A percentile compares a stretch with the other conserved stretches of the same genome.
phyloP scores from a whole-genome alignment of 2,329 filamentous ascomycete genomes.

The Venturia pyrina region DNA sequence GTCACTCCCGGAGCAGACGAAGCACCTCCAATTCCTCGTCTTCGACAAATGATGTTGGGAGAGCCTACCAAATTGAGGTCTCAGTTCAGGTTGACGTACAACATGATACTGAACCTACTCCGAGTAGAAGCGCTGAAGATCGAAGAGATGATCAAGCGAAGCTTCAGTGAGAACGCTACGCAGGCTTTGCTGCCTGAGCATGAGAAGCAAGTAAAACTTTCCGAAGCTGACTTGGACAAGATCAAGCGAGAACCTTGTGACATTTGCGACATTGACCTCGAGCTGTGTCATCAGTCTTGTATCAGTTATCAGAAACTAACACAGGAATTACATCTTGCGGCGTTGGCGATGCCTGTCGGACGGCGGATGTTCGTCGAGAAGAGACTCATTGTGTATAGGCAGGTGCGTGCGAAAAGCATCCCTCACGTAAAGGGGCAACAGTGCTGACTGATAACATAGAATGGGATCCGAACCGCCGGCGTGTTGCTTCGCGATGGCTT shows the following conservation, averaged over 20 bases:
- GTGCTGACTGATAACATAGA: slow-evolving; percentile 33
- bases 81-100: slow-evolving; percentile 95
- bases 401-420: slow-evolving; percentile 26
- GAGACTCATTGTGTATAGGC: slow-evolving; percentile 72
- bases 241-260: slow-evolving; percentile 77
- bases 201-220: slow-evolving; percentile 85
- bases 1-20: slow-evolving; percentile 73
- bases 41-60: slow-evolving; percentile 91
- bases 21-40: slow-evolving; percentile 70
- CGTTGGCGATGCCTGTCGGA: slow-evolving; percentile 73
- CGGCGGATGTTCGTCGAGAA: slow-evolving; percentile 67
- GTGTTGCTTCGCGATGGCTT: slow-evolving; percentile 70
- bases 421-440: slow-evolving; percentile 12
- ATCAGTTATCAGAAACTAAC: slow-evolving; percentile 76
- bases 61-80: slow-evolving; percentile 91
- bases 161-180: slow-evolving; percentile 95
- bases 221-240: slow-evolving; percentile 83
- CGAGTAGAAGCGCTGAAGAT: slow-evolving; percentile 96
- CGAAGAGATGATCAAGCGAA: slow-evolving; percentile 99
- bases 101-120: slow-evolving; percentile 95
- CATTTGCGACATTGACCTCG: slow-evolving; percentile 71
- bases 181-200: slow-evolving; percentile 91
- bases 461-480: slow-evolving; percentile 73
- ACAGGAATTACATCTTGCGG: slow-evolving; percentile 63
- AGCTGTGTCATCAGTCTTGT: slow-evolving; percentile 69